phyloP scores from a whole-genome alignment of 2,329 filamentous ascomycete species.

The Thelonectria rubi region DNA sequence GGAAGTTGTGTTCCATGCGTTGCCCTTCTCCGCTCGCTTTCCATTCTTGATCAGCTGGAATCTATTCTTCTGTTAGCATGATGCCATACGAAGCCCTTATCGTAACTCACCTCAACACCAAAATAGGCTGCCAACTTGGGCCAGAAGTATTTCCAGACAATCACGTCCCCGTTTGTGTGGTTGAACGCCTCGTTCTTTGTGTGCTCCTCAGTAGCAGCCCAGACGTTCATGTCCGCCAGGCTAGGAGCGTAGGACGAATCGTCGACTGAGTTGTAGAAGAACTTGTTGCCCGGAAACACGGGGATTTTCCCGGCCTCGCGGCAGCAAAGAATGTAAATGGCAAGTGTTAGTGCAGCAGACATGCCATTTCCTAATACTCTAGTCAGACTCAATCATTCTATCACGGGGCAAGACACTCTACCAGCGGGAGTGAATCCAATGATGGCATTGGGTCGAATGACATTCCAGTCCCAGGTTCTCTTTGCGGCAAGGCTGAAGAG shows the following conservation, averaged over 20 bases:
- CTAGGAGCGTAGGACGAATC: constrained; percentile 30
- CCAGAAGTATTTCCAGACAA: constrained; percentile 29
- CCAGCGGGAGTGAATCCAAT: constrained; percentile 31
- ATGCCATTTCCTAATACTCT: constrained; percentile 25
- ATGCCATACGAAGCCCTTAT: neutral
- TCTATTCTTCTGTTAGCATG: neutral
- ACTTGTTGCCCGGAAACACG: constrained; percentile 30
- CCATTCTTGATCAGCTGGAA: constrained; percentile 27
- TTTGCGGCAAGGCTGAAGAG: constrained; percentile 27
- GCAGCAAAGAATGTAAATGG: constrained; percentile 30
- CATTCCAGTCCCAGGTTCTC: constrained; percentile 30
- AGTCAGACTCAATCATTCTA: neutral
- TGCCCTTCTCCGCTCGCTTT: constrained; percentile 26
- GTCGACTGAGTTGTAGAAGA: constrained; percentile 27
- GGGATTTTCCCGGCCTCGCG: constrained; percentile 24
- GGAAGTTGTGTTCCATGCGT: constrained; percentile 29
- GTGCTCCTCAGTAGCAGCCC: constrained; percentile 22
- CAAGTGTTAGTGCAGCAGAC: constrained; percentile 30
- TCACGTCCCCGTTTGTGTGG: constrained; percentile 27
- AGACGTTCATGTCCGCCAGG: constrained; percentile 26
- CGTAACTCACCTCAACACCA: constrained; percentile 18
- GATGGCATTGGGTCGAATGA: constrained; percentile 31
- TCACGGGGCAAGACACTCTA: neutral
- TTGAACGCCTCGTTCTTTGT: constrained; percentile 30
- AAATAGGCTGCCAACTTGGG: constrained; percentile 18